Evolutionary conservation across 2,329 filamentous ascomycete species (phyloP).

Genomic region (Colletotrichum aenigma): DNA sequence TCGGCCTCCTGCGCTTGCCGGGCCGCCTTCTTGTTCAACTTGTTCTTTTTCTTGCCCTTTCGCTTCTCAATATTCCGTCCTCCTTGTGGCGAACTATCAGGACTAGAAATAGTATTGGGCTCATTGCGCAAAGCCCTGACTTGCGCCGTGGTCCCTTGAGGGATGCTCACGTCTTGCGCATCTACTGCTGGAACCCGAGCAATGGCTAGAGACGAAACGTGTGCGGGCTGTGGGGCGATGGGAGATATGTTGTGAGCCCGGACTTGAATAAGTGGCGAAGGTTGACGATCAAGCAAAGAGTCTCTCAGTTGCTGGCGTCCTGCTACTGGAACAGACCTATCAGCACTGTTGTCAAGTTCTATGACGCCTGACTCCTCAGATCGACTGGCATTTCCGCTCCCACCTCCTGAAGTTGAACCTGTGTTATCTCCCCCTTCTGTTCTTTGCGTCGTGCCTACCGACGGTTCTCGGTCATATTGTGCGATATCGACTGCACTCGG

Average conservation of each 20-base stretch:
- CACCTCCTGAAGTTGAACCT: conserved; percentile 40
- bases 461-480: conserved; percentile 6
- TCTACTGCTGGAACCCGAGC: conserved; percentile 37
- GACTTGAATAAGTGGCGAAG: conserved; percentile 64
- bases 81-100: conserved; percentile 64
- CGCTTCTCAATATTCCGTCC: conserved; percentile 53
- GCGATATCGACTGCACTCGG: neutral
- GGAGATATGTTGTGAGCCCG: conserved; percentile 76
- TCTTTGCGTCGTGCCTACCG: conserved; percentile 17
- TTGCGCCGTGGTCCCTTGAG: conserved; percentile 54
- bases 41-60: conserved; percentile 53
- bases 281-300: conserved; percentile 32
- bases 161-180: conserved; percentile 32
- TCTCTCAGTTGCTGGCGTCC: conserved; percentile 10
- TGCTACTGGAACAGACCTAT: conserved; percentile 17
- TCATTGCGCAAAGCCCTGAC: conserved; percentile 61
- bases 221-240: conserved; percentile 76
- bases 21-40: conserved; percentile 56
- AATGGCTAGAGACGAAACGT: conserved; percentile 64
- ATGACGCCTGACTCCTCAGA: conserved; percentile 42
- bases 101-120: conserved; percentile 53
- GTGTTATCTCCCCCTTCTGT: conserved; percentile 1
- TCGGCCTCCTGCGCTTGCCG: conserved; percentile 49
- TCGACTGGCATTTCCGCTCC: conserved; percentile 44
- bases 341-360: conserved; percentile 21